Evolutionary conservation across 2,329 filamentous ascomycete genomes (phyloP), one percentile per base, ranked within the genome.

Genomic region (Exophiala phaeomuriformis): DNA sequence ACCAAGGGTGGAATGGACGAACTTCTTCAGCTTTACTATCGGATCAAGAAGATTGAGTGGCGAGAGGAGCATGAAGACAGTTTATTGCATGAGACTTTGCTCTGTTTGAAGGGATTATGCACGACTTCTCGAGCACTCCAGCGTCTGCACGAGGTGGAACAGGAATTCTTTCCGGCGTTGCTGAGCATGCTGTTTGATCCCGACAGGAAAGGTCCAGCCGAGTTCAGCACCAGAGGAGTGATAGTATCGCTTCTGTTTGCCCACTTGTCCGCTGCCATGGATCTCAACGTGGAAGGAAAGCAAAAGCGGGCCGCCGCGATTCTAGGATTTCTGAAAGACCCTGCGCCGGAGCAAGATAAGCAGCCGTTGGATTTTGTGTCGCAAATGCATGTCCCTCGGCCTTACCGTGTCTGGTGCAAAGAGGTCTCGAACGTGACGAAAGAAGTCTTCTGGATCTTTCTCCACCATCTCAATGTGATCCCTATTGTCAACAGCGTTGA

Each of bases 391-490:
- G 83, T 85, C 35, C 82, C 89, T 47, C 81, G 91, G 0, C 91
- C 91, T 0, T 98, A 96, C 69, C 86, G 89, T 33, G 81, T 95
- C 2, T 98, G 91, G 91, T 89, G 85, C 71, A 93, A 90, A 69
- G 93, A 98, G 71, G 83, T 91, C 12, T 84, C 85, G 55, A 90
- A 87, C 64, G 91, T 97, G 45, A 95, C 90, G 40, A 96, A 96
- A 69, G 91, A 98, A 69, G 91, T 97, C 30, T 98, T 98, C 68
- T 98, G 91, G 91, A 97, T 97, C 67, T 98, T 97, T 73, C 77
- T 97, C 50, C 91, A 97, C 70, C 87, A 95, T 63, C 77, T 95
- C 53, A 97, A 97, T 64, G 84, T 96, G 43, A 80, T 97, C 36
- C 79, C 88, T 32, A 62, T 71, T 51, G 57, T 66, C 49, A 64